Evolutionary conservation across 1,284 basidiomycete species (phyloP).

Genomic region (Trichosporon ovoides): DNA sequence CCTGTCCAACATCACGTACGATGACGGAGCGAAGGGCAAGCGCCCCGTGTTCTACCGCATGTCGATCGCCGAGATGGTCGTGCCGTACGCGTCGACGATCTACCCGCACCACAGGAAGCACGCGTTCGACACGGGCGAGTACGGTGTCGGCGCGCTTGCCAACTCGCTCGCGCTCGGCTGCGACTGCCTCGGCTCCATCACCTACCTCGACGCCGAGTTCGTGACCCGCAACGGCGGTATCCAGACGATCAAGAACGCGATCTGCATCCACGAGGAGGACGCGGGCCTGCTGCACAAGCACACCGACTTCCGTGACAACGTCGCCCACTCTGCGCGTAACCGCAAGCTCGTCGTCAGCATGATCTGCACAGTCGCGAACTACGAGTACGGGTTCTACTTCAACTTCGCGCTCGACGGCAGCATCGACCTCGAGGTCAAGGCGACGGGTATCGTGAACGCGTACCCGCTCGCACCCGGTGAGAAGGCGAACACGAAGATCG

Average conservation of each 20-base stretch:
- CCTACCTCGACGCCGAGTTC: conserved; percentile 45
- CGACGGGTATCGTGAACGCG: conserved; percentile 67
- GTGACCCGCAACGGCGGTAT: conserved; percentile 42
- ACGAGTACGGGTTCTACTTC: conserved; percentile 46
- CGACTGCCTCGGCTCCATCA: conserved; percentile 51
- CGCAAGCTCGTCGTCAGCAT: conserved; percentile 52
- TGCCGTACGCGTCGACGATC: conserved; percentile 49
- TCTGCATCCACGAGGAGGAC: conserved; percentile 50
- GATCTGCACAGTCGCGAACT: conserved; percentile 54
- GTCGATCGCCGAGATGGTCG: conserved; percentile 51
- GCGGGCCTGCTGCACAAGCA: conserved; percentile 48
- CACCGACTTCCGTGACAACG: conserved; percentile 51
- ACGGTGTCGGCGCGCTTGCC: conserved; percentile 48
- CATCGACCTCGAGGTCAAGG: conserved; percentile 51
- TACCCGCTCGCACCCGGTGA: conserved; percentile 52
- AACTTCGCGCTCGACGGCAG: conserved; percentile 43
- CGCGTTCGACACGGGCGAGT: conserved; percentile 52
- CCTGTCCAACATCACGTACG: conserved; percentile 43
- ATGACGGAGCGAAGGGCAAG: conserved; percentile 40
- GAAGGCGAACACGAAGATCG: conserved; percentile 52
- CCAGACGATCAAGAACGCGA: conserved; percentile 42
- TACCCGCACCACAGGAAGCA: conserved; percentile 48
- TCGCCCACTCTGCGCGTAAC: conserved; percentile 50
- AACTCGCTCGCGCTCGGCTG: conserved; percentile 51
- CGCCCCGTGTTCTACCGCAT: conserved; percentile 50